These are phyloP conservation scores for Puccinellia tenuiflora DNA, from an alignment of 176 grass and related monocot species.

Conservation along the genomic window DNA sequence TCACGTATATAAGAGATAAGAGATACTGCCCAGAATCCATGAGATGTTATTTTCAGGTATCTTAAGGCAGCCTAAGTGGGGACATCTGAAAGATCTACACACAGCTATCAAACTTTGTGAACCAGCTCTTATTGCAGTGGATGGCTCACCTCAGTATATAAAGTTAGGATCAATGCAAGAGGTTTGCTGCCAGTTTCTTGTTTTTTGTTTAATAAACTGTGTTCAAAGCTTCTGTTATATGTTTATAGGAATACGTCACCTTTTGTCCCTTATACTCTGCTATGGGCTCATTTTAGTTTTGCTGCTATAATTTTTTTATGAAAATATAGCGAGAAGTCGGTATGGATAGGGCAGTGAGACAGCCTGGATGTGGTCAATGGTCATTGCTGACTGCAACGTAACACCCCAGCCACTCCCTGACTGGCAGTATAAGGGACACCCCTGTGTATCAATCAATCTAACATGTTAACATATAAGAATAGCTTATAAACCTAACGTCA, in stretches of 20 bases:
- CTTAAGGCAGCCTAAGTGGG: constrained; percentile 89
- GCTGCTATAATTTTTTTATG: neutral
- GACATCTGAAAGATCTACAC: constrained; percentile 90
- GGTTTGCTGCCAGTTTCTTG: constrained; percentile 41
- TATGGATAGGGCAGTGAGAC: neutral
- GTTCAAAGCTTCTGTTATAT: constrained; percentile 4
- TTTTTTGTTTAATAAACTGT: constrained; percentile 9
- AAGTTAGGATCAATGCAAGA: constrained; percentile 94
- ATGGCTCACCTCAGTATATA: constrained; percentile 75
- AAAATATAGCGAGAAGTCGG: neutral
- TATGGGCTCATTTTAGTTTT: neutral
- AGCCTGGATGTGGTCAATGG: too few species aligned
- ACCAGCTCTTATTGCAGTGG: constrained; percentile 77
- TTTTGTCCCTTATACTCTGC: neutral
- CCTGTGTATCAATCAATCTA: too few species aligned
- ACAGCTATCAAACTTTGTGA: constrained; percentile 88
- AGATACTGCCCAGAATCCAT: neutral
- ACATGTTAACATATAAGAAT: too few species aligned
- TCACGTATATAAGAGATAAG: neutral
- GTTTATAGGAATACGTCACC: neutral
- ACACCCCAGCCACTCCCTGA: too few species aligned
- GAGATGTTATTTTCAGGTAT: constrained; percentile 54
- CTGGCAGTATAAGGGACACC: too few species aligned
- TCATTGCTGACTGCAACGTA: too few species aligned
- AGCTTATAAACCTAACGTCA: too few species aligned